Evolutionary conservation across 2,329 filamentous ascomycete genomes (phyloP).

Genomic region (Diaporthe aspalathi): DNA sequence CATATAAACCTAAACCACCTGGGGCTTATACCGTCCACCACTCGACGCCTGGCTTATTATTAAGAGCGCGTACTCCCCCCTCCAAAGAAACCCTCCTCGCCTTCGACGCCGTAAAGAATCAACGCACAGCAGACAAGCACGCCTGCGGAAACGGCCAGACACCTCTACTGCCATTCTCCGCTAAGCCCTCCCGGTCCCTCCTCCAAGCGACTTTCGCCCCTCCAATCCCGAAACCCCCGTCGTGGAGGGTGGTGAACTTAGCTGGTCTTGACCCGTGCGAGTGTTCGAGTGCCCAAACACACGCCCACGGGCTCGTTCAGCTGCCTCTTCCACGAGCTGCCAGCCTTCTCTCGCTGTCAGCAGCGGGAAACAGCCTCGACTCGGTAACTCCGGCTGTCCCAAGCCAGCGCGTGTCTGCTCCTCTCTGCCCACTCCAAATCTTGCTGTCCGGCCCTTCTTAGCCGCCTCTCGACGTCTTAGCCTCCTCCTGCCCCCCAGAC

Average conservation of each 20-base stretch:
- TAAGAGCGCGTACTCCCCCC: background rate
- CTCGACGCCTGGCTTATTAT: background rate
- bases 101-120: background rate
- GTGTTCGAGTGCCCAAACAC: background rate
- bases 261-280: conserved; percentile 1
- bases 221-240: conserved; percentile 1
- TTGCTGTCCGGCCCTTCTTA: conserved; percentile 3
- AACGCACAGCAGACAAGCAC: background rate
- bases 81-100: background rate
- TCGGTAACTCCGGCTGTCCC: conserved; percentile 14
- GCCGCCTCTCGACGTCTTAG: conserved; percentile 36
- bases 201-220: conserved; percentile 3
- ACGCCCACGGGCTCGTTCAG: conserved; percentile 13
- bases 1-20: conserved; percentile 27
- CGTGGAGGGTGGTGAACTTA: conserved; percentile 34
- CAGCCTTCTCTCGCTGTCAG: conserved; percentile 4
- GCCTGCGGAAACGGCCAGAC: conserved; percentile 9
- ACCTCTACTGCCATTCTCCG: conserved; percentile 6
- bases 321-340: conserved; percentile 23
- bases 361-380: conserved; percentile 9
- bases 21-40: conserved; percentile 4
- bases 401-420: background rate
- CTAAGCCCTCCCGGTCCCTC: conserved; percentile 19
- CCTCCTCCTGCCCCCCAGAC: conserved; percentile 2
- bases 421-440: conserved; percentile 9